Conservation (phyloP, 805 yeast species). For the Candida wancherniae region DNA sequence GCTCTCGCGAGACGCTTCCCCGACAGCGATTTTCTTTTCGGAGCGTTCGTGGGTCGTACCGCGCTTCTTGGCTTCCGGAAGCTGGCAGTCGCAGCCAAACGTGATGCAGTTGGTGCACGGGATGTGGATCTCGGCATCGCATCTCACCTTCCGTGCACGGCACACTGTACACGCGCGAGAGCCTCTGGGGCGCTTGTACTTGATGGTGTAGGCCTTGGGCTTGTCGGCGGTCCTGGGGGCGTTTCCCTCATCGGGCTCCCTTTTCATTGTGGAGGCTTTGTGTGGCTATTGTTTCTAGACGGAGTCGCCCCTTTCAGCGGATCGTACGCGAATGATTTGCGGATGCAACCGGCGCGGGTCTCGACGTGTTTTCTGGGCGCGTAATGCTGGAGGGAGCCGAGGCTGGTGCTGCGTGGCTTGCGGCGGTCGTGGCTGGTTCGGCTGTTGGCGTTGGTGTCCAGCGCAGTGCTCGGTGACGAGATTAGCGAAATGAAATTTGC, state of each 20-base stretch:
- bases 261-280: too few species aligned
- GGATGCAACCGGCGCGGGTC: too few species aligned
- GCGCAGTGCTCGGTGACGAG: too few species aligned
- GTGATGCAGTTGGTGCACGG: constrained; percentile 64
- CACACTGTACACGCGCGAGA: constrained; percentile 75
- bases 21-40: constrained; percentile 8
- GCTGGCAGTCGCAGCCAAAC: constrained; percentile 64
- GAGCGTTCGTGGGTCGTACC: constrained; percentile 17
- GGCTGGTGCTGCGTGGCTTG: too few species aligned
- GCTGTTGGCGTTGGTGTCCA: too few species aligned
- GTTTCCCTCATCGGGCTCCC: not conserved
- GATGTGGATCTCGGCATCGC: constrained; percentile 58
- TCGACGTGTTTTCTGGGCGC: too few species aligned
- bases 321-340: too few species aligned
- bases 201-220: constrained; percentile 43
- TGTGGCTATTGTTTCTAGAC: too few species aligned
- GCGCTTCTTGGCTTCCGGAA: constrained; percentile 56
- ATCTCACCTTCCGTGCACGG: constrained; percentile 72
- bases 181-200: constrained; percentile 55
- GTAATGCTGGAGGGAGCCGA: too few species aligned
- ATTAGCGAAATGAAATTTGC: too few species aligned
- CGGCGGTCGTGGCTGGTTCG: too few species aligned
- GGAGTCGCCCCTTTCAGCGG: too few species aligned
- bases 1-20: constrained; percentile 1
- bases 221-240: constrained; percentile 17